Evolutionary conservation across 2,329 filamentous ascomycete genomes (phyloP), one percentile per base, ranked within the genome.

Genomic region (Trichoderma breve): DNA sequence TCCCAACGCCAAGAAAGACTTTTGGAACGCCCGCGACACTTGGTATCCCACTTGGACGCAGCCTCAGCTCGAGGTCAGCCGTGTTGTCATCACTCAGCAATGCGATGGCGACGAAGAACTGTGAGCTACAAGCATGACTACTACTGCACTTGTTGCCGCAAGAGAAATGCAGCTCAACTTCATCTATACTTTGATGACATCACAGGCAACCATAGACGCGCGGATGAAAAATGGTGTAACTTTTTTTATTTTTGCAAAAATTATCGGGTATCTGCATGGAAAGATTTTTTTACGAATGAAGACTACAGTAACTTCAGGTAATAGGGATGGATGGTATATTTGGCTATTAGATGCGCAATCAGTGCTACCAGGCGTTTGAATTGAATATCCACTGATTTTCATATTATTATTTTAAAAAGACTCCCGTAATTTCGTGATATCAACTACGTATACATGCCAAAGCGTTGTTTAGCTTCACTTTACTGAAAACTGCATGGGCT

Each of bases 21-120:
- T 97, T 80, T 96, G 92, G 92, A 83, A 90, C 21, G 86, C 89
- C 0, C 86, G 87, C 61, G 83, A 89, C 70, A 75, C 83, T 32
- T 95, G 93, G 92, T 82, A 86, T 58, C 88, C 91, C 5, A 94
- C 92, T 0, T 95, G 93, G 93, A 87, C 86, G 72, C 83, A 86
- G 75, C 91, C 90, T 1, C 85, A 89, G 77, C 87, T 95, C 85
- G 85, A 91, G 78, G 82, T 95, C 30, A 90, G 87, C 79, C 90
- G 87, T 74, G 92, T 95, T 26, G 84, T 88, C 73, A 93, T 93
- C 84, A 87, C 86, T 89, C 88, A 91, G 80, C 90, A 93, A 79
- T 91, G 89, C 76, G 87, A 91, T 75, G 89, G 88, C 1, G 79
- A 86, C 67, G 88, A 91, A 78, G 83, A 86, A 71, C 76, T 87